Conservation (phyloP, 495 filamentous ascomycete species). For the Penicillium daleae region DNA sequence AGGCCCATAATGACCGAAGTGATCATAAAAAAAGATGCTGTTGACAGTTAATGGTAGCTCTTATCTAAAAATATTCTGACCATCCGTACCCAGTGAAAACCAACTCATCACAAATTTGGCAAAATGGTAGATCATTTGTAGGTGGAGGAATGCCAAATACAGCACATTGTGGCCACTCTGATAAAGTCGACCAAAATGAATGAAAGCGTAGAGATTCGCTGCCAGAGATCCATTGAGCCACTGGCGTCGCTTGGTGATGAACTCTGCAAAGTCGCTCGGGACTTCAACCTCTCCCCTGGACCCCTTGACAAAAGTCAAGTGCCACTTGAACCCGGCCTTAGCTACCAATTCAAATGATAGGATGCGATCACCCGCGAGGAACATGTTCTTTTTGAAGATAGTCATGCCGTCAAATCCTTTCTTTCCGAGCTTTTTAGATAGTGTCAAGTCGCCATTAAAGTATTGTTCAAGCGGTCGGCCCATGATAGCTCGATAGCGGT, state of each 20-base stretch:
- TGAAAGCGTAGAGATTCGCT: conserved; percentile 88
- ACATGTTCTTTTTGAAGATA: conserved; percentile 99
- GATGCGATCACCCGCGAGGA: conserved; percentile 98
- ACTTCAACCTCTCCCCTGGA: conserved; percentile 98
- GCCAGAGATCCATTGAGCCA: conserved; percentile 99
- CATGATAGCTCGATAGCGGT: conserved; percentile 95
- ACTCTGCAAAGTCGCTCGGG: conserved; percentile 87
- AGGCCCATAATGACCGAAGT: conserved; percentile 95
- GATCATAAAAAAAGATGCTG: conserved; percentile 88
- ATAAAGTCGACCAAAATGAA: conserved; percentile 98
- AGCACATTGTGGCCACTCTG: conserved; percentile 90
- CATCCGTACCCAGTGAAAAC: conserved; percentile 79
- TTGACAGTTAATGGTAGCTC: not conserved
- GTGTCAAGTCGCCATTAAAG: conserved; percentile 96
- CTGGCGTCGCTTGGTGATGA: conserved; percentile 90
- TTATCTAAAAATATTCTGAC: not conserved
- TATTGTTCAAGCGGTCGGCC: conserved; percentile 94
- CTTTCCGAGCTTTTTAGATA: conserved; percentile 87
- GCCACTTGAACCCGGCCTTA: conserved; percentile 98
- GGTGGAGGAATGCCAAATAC: conserved; percentile 91
- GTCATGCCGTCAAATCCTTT: conserved; percentile 99
- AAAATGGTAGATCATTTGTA: conserved; percentile 92
- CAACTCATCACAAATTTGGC: conserved; percentile 85
- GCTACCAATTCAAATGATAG: conserved; percentile 97
- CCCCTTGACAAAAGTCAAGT: conserved; percentile 95